Percentiles rank a stretch among this genome's conserved stretches.
phyloP scores from a whole-genome alignment of 208 protist genomes.

The Porcisia deanei region DNA sequence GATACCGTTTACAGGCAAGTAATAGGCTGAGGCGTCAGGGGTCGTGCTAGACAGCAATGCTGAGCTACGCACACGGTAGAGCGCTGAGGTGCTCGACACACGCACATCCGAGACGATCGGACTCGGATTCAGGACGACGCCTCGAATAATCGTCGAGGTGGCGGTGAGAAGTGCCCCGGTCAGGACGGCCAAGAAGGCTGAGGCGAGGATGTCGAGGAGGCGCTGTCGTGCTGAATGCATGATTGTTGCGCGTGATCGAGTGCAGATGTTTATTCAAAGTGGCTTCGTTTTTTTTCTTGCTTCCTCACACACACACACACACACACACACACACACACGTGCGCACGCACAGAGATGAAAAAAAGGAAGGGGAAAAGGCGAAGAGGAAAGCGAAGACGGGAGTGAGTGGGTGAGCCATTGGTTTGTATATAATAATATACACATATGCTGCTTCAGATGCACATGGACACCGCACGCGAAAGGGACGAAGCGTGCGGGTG shows the following conservation, averaged over 20 bases:
- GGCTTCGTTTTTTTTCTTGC: not conserved
- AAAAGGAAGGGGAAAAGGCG: not conserved
- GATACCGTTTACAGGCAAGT: not conserved
- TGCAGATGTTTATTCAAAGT: not conserved
- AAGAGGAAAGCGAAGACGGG: too few relatives aligned
- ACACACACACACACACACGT: slow-evolving; percentile 3
- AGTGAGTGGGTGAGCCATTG: too few relatives aligned
- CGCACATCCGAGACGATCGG: slow-evolving; percentile 35
- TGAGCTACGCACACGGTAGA: slow-evolving; percentile 27
- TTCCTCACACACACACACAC: not conserved
- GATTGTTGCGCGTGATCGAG: not conserved
- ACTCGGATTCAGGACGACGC: slow-evolving; percentile 15
- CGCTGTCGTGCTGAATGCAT: slow-evolving; percentile 62
- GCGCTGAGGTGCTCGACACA: slow-evolving; percentile 27
- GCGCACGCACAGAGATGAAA: slow-evolving; percentile 18
- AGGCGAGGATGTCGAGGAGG: slow-evolving; percentile 39
- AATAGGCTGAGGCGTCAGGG: slow-evolving; percentile 16
- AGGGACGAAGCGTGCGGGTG: too few relatives aligned
- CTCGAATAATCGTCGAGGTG: slow-evolving; percentile 37
- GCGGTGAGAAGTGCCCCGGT: slow-evolving; percentile 38
- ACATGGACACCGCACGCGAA: too few relatives aligned
- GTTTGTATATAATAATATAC: too few relatives aligned
- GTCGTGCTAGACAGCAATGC: slow-evolving; percentile 14
- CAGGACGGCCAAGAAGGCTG: slow-evolving; percentile 33
- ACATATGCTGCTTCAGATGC: too few relatives aligned